These are phyloP conservation scores for Przewalskia tangutica DNA, from an alignment of 257 asterid species.

Conservation along the genomic window DNA sequence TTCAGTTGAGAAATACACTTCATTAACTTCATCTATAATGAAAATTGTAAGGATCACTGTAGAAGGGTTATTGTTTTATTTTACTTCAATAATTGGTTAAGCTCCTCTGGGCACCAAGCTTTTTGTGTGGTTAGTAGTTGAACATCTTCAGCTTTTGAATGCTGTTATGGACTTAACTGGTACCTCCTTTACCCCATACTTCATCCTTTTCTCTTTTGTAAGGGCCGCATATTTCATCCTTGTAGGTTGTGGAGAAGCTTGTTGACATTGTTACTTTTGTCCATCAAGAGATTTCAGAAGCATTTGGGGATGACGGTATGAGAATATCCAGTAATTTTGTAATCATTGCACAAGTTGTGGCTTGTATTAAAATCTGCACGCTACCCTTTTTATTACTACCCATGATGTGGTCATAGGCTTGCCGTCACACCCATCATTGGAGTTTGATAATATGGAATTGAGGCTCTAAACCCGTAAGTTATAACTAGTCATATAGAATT, in stretches of 20 bases:
- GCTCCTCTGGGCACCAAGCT: not conserved
- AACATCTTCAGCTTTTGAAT: not conserved
- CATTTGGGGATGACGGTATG: constrained; percentile 70
- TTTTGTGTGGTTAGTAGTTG: not conserved
- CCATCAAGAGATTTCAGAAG: constrained; percentile 74
- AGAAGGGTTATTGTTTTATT: too few species aligned
- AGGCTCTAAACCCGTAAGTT: not conserved
- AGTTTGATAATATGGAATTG: not conserved
- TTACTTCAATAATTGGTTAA: too few species aligned
- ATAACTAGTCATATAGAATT: not conserved
- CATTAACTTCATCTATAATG: not conserved
- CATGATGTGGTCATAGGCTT: not conserved
- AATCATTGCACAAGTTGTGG: not conserved
- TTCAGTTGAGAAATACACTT: not conserved
- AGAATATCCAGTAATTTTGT: not conserved
- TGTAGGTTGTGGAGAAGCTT: constrained; percentile 86
- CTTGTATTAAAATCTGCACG: not conserved
- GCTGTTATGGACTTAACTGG: not conserved
- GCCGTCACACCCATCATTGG: not conserved
- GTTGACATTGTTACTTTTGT: constrained; percentile 86
- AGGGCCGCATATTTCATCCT: not conserved
- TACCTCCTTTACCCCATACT: not conserved
- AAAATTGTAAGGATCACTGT: not conserved
- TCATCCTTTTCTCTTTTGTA: not conserved
- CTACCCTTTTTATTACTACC: not conserved